Conservation (phyloP, 805 yeast species). For the Metschnikowia peoriensis region DNA sequence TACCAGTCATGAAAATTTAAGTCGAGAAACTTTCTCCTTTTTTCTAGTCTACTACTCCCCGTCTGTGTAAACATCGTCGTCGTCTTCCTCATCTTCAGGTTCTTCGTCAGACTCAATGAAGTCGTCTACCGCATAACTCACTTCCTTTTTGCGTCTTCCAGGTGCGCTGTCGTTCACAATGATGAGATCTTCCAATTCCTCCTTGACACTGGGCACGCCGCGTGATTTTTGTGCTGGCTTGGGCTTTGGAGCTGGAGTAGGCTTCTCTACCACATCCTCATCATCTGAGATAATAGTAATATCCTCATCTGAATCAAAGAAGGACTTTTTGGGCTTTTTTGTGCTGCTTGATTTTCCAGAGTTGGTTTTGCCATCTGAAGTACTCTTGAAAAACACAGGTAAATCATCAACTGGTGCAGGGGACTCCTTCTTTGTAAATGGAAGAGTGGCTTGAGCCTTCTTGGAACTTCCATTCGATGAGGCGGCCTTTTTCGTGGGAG, state of each 20-base stretch:
- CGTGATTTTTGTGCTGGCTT: not conserved
- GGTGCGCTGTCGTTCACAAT: constrained; percentile 10
- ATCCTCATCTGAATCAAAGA: constrained; percentile 17
- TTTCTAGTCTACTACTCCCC: constrained; percentile 1
- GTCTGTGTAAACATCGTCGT: constrained; percentile 9
- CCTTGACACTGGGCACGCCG: constrained; percentile 10
- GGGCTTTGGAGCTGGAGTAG: constrained; percentile 3
- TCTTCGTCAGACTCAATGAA: constrained; percentile 11
- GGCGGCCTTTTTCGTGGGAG: not conserved
- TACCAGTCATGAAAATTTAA: not conserved
- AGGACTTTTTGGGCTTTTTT: constrained; percentile 10
- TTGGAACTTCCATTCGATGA: not conserved
- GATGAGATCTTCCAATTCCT: constrained; percentile 17
- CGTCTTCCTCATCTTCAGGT: constrained; percentile 9
- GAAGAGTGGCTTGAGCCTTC: constrained; percentile 11
- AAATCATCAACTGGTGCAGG: constrained; percentile 11
- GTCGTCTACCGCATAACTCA: constrained; percentile 16
- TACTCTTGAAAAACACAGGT: constrained; percentile 17
- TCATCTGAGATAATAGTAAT: constrained; percentile 10
- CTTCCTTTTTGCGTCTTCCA: constrained; percentile 13
- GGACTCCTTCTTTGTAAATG: constrained; percentile 6
- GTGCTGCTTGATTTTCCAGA: not conserved
- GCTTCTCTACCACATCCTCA: not conserved
- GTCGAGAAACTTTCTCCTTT: not conserved
- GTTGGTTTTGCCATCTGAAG: not conserved